phyloP scores from a whole-genome alignment of 1,139 yeast species.

The Yamadazyma blattariae region DNA sequence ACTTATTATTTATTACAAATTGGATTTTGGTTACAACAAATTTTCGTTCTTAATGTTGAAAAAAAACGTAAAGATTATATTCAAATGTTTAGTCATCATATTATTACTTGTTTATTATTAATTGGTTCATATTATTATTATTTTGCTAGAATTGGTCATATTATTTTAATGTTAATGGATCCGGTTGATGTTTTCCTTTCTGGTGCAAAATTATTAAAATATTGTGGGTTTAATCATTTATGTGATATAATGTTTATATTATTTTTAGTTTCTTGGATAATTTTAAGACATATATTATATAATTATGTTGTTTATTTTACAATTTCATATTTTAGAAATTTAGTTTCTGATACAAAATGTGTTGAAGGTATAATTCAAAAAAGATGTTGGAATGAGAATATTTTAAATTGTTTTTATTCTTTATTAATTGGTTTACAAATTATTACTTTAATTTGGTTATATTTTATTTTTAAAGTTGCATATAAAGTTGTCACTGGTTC shows the following conservation, averaged over 20 bases:
- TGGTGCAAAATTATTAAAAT: conserved; percentile 74
- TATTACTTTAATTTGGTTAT: conserved; percentile 71
- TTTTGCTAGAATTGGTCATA: conserved; percentile 76
- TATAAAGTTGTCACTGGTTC: conserved; percentile 66
- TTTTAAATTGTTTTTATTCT: conserved; percentile 50
- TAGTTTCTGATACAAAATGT: conserved; percentile 39
- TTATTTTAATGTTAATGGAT: conserved; percentile 79
- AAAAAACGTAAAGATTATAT: conserved; percentile 75
- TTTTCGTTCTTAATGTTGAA: conserved; percentile 74
- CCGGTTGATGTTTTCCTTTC: conserved; percentile 72
- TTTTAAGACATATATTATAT: conserved; percentile 71
- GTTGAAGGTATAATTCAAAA: conserved; percentile 23
- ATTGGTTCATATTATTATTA: conserved; percentile 73
- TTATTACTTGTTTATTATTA: conserved; percentile 68
- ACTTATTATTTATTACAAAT: conserved; percentile 68
- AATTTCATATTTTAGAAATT: conserved; percentile 29
- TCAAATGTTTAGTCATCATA: conserved; percentile 89
- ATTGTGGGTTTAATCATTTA: conserved; percentile 53
- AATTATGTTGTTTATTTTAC: conserved; percentile 62
- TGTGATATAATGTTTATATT: conserved; percentile 72
- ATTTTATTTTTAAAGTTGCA: conserved; percentile 67
- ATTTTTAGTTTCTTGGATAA: conserved; percentile 69
- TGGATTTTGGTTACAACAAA: conserved; percentile 79
- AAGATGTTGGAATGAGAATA: conserved; percentile 58
- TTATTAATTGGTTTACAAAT: conserved; percentile 67